phyloP scores from a whole-genome alignment of 2,329 filamentous ascomycete species.

The Seiridium cupressi region DNA sequence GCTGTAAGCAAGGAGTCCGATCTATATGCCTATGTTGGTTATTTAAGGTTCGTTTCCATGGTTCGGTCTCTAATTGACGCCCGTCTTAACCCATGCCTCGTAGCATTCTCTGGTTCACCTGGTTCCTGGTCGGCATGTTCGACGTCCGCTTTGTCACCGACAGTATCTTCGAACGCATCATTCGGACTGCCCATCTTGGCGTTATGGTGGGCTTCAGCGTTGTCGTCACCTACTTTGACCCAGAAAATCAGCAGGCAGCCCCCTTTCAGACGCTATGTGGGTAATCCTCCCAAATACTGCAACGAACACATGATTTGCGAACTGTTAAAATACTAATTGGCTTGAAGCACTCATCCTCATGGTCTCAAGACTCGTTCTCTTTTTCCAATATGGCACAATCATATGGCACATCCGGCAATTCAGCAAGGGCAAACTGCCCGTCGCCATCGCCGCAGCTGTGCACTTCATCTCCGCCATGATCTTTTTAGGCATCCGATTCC shows the following conservation, averaged over 20 bases:
- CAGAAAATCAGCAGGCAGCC: constrained; percentile 27
- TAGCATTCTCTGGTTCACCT: constrained; percentile 59
- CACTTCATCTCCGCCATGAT: constrained; percentile 33
- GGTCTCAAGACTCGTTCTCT: constrained; percentile 48
- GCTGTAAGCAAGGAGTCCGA: constrained; percentile 14
- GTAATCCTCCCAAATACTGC: too few relatives aligned
- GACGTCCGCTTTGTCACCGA: constrained; percentile 65
- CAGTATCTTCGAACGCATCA: constrained; percentile 59
- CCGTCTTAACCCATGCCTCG: neutral
- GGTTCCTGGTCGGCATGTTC: constrained; percentile 61
- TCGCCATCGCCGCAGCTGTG: constrained; percentile 31
- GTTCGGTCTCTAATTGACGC: neutral
- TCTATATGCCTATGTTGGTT: constrained; percentile 45
- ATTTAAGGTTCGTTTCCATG: constrained; percentile 36
- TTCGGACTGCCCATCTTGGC: constrained; percentile 57
- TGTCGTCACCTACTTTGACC: constrained; percentile 45
- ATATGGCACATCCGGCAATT: constrained; percentile 38
- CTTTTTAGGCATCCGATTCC: constrained; percentile 38
- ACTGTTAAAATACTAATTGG: too few relatives aligned
- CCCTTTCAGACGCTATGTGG: constrained; percentile 37
- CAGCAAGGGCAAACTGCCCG: constrained; percentile 30
- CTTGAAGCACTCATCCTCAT: constrained; percentile 37
- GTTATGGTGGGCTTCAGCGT: constrained; percentile 64
- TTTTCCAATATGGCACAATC: constrained; percentile 50
- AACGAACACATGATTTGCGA: too few relatives aligned